Evolutionary conservation across 2,329 filamentous ascomycete genomes (phyloP).

Genomic region (Lasiodiplodia gonubiensis): DNA sequence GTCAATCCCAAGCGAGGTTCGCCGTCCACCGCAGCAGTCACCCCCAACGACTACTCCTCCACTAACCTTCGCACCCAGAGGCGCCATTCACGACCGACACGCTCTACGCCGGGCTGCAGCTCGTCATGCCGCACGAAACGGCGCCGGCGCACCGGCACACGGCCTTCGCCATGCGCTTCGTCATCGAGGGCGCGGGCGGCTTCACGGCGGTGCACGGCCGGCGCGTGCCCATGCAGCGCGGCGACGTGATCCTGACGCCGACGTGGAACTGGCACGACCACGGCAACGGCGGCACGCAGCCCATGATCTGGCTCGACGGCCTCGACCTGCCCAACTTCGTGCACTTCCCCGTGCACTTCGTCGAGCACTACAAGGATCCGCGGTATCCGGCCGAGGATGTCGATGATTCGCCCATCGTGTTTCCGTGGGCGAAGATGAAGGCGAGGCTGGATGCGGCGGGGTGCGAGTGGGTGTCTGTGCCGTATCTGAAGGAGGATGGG

Average conservation of each 20-base stretch:
- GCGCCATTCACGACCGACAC: conserved; percentile 64
- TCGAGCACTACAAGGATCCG: conserved; percentile 55
- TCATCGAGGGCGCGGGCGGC: conserved; percentile 52
- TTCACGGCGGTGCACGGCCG: conserved; percentile 64
- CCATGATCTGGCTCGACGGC: conserved; percentile 65
- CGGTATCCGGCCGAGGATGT: conserved; percentile 58
- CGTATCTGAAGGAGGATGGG: conserved; percentile 46
- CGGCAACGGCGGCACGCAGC: conserved; percentile 61
- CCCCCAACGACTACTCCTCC: conserved; percentile 11
- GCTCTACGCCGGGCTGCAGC: conserved; percentile 62
- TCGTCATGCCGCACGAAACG: conserved; percentile 62
- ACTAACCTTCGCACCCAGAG: too few species aligned
- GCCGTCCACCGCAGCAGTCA: background rate
- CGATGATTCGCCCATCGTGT: conserved; percentile 54
- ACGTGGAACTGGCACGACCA: conserved; percentile 67
- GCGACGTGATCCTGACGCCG: conserved; percentile 64
- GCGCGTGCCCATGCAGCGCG: conserved; percentile 58
- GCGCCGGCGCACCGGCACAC: conserved; percentile 63
- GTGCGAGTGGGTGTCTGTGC: conserved; percentile 39
- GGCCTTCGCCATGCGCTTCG: conserved; percentile 63
- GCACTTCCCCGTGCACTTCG: conserved; percentile 60
- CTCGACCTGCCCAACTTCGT: conserved; percentile 60
- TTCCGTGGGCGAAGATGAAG: conserved; percentile 57
- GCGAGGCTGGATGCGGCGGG: conserved; percentile 43
- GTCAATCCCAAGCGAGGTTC: conserved; percentile 43